Base-by-base conservation (phyloP, 2,329 filamentous ascomycete genomes). In the Xylariaceae sp. region DNA sequence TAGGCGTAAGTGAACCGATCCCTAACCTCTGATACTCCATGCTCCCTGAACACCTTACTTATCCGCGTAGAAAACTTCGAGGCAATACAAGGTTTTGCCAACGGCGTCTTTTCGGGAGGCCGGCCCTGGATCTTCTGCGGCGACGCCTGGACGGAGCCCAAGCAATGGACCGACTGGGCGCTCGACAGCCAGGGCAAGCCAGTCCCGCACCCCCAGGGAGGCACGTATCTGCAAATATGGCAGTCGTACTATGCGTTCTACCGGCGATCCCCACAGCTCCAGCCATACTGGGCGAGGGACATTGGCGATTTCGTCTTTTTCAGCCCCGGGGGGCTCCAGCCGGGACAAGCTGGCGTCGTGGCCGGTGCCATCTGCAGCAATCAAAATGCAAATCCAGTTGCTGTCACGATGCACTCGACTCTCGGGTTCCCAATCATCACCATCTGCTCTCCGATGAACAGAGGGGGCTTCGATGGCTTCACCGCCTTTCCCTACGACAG, bases 71-170 rank as follows among this genome's bases (percentile, higher is more conserved):
- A 35, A 18, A 11, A 35, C 17, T 44, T 18, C 42, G 12, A n/a
- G 42, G 9, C 6, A 33, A 15, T 44, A 30, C 15, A 18, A 33
- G 30, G 22, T 33, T 44, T 44, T 35, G 42, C 42, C n/a, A 33
- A 35, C 35, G 42, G 42, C 42, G 14, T 19, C 11, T 44, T 44
- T 33, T 33, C 42, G 32, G 30, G 35, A 11, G 30, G 35, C 22
- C 44, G 39, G 19, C 14, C 44, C 22, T 45, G 44, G 44, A 45
- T 45, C 17, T 45, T 45, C 33, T 45, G 44, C 35, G 44, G 44
- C 33, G 44, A 45, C 44, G 19, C 39, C 33, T 45, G 30, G 19
- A 22, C 44, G 30, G 44, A 19, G 10, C 44, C 44, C 30, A 14
- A 45, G 14, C 44, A 45, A 45, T 45, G 44, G 44, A 27, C 35